Percentiles rank a stretch among this genome's conserved stretches.
Evolutionary conservation across 331 rosid genomes (phyloP).

Genomic region (Quercus tomentella): DNA sequence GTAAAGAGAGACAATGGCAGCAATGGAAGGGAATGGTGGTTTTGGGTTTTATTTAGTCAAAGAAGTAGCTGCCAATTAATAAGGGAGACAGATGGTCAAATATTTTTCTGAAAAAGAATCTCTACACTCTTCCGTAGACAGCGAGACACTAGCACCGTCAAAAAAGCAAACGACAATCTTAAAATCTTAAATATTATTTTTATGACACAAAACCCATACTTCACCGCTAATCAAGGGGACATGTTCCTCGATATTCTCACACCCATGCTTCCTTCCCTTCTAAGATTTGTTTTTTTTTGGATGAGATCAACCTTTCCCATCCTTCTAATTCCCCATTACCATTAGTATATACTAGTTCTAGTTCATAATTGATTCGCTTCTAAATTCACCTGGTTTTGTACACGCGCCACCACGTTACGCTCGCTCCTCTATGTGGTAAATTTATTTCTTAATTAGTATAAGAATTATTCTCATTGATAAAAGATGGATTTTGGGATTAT

Average conservation of each 20-base stretch:
- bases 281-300: no score
- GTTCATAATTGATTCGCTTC: no score
- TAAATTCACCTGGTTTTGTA: no score
- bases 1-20: neutral
- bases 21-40: no score
- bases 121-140: conserved; percentile 23
- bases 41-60: neutral
- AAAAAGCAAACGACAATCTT: conserved; percentile 34
- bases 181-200: neutral
- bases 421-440: no score
- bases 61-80: neutral
- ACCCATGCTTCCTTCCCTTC: neutral
- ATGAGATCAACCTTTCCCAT: no score
- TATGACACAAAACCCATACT: conserved; percentile 26
- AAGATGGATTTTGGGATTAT: no score
- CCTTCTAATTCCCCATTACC: no score
- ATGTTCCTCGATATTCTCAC: conserved; percentile 34
- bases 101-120: conserved; percentile 4
- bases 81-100: conserved; percentile 48
- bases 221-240: conserved; percentile 67
- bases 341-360: no score
- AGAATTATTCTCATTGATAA: no score
- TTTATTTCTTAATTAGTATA: no score
- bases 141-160: neutral
- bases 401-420: conserved; percentile 3